Evolutionary conservation across 2,329 filamentous ascomycete species (phyloP), one percentile per base, ranked within the genome.

Genomic region (Aureobasidium sp.): DNA sequence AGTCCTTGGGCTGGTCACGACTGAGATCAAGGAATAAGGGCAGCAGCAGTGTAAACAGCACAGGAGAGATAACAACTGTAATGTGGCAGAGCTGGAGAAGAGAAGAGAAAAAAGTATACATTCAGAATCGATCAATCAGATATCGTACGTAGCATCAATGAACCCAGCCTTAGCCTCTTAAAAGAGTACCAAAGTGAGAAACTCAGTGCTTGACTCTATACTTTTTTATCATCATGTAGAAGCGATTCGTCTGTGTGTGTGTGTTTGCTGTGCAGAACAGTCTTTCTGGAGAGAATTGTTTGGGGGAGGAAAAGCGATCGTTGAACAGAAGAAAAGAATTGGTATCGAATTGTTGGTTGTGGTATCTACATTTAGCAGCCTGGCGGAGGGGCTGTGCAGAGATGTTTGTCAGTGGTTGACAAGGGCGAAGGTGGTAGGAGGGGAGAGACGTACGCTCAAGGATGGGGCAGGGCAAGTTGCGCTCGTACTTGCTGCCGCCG

Each of bases 401-500:
- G 11, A 15, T 15, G 22, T 64, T 67, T 24, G 53, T 60, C 54
- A 59, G 40, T 49, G 27, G 7, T 24, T n/a, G 39, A 35, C 1
- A 29, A 24, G 5, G 22, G 27, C n/a, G 15, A 42, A 15, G 12
- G 8, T 5, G 8, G 4, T 4, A 33, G 3, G 7, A 22, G 37
- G 2, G 49, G 58, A 35, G 15, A 24, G 24, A 69, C 90, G 82
- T 79, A 97, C 93, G 86, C 66, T 91, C 88, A 63, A 95, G 79
- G 68, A 87, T 86, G 37, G 87, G 91, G 62, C 85, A 83, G 37
- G 91, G 90, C 60, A 97, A 75, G 76, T 99, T 99, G 74, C 94
- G 85, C 78, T 97, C 94, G 76, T 89, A 97, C 82, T 97, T 97
- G 66, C 91, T 96, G 68, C 93, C 94, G 82, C 94, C 94, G 12